phyloP scores from a whole-genome alignment of 352 stramenopile genomes.

The Blastocystis sp. region DNA sequence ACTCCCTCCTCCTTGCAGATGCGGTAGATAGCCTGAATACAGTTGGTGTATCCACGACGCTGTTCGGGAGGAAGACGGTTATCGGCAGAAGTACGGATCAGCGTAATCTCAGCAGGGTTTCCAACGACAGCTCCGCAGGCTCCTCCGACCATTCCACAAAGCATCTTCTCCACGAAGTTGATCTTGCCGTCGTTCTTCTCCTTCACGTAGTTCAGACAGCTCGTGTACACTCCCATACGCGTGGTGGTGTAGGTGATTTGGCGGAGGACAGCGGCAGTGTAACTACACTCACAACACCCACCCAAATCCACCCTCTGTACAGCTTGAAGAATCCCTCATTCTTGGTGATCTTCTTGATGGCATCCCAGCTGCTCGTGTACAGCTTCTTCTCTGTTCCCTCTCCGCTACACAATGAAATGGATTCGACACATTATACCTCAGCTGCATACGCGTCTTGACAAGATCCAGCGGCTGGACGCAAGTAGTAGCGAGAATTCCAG shows the following conservation, averaged over 20 bases:
- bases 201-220: conserved; percentile 28
- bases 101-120: conserved; percentile 48
- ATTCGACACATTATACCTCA: background rate
- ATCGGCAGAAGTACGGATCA: conserved; percentile 48
- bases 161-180: conserved; percentile 44
- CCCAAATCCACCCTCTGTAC: background rate
- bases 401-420: background rate
- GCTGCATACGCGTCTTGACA: conserved; percentile 57
- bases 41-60: conserved; percentile 54
- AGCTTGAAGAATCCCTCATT: conserved; percentile 46
- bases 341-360: conserved; percentile 38
- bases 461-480: conserved; percentile 57
- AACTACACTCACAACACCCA: background rate
- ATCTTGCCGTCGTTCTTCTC: conserved; percentile 23
- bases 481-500: conserved; percentile 30
- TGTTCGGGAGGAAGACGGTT: conserved; percentile 54
- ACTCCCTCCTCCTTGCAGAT: conserved; percentile 56
- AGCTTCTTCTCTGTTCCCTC: conserved; percentile 22
- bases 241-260: conserved; percentile 56
- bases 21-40: conserved; percentile 48
- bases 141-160: conserved; percentile 52
- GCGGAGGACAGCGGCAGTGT: conserved; percentile 36
- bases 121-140: conserved; percentile 52
- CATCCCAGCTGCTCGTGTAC: conserved; percentile 37
- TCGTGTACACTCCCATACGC: conserved; percentile 49